Conservation (phyloP, 2,329 filamentous ascomycete genomes). For the Cladosporium sp. region DNA sequence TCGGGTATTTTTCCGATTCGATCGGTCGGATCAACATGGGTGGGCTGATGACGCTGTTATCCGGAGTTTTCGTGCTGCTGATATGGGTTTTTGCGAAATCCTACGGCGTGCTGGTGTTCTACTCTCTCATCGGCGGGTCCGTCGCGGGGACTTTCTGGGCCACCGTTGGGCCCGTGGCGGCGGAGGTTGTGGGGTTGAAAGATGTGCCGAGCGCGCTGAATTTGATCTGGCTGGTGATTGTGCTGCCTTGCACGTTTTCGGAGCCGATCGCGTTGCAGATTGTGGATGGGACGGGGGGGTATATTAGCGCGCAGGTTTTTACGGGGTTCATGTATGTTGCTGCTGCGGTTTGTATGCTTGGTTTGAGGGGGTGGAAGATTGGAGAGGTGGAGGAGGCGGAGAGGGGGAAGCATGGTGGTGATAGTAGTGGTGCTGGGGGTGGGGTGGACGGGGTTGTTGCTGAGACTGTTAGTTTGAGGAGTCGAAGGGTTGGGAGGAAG, state of each 20-base stretch:
- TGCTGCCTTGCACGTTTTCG: slow-evolving; percentile 63
- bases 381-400: slow-evolving; percentile 44
- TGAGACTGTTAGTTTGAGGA: slow-evolving; percentile 17
- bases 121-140: slow-evolving; percentile 59
- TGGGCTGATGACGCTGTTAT: slow-evolving; percentile 57
- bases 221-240: slow-evolving; percentile 66
- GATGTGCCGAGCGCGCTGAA: slow-evolving; percentile 65
- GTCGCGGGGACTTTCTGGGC: slow-evolving; percentile 66
- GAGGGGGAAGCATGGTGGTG: slow-evolving; percentile 26
- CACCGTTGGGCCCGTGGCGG: slow-evolving; percentile 63
- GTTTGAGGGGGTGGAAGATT: slow-evolving; percentile 59
- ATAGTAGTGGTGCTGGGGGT: slow-evolving; percentile 18
- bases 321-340: slow-evolving; percentile 59
- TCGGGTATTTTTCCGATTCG: slow-evolving; percentile 67
- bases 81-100: slow-evolving; percentile 69
- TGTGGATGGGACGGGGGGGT: slow-evolving; percentile 45
- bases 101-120: slow-evolving; percentile 66
- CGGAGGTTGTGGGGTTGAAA: slow-evolving; percentile 68
- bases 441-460: slow-evolving; percentile 21
- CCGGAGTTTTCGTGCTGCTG: slow-evolving; percentile 60
- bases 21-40: slow-evolving; percentile 72
- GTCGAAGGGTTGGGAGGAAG: slow-evolving; percentile 21
- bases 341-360: slow-evolving; percentile 48
- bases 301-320: slow-evolving; percentile 56
- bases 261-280: slow-evolving; percentile 54